Evolutionary conservation across 1,284 basidiomycete genomes (phyloP), one percentile per base, ranked within the genome.

Genomic region (Stereum hirsutum): DNA sequence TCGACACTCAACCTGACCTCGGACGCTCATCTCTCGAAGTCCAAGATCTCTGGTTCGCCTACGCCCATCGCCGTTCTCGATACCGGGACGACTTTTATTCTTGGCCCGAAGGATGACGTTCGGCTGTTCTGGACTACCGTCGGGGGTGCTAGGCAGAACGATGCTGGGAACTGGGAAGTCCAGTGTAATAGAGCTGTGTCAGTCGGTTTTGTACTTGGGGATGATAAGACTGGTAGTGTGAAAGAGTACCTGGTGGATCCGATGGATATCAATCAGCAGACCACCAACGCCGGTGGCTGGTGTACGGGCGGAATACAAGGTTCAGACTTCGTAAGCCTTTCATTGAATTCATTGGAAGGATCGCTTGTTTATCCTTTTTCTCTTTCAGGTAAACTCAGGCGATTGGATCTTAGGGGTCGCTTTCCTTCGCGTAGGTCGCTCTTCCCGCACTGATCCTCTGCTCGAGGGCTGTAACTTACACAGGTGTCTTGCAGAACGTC

Each of bases 361-460:
- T 20, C 15, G 15, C 7, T 15, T 17, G 20, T 41, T 10, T 17
- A 7, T 39, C 47, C 23, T 28, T 34, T 27, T 25, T 21, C 34
- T 39, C 30, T 46, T 31, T 14, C 48, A 78, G 69, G 70, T 80
- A 30, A 68, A 68, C 49, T 72, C 72, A n/a, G 74, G 72, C 4
- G 78, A 80, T 55, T 80, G 78, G 78, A 62, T 80, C 14, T 62
- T 78, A 17, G 76, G 76, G 12, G 74, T 74, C 46, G 63, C 68
- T 15, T 80, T 77, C 50, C 61, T 80, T 44, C 66, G 76, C 51
- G 75, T 73, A 48, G 44, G 67, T 61, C 14, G 25, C 23, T 37
- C 15, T 10, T 17, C 28, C n/a, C 23, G 24, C 20, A 23, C 25
- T 23, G 23, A 25, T 26, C 39, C 35, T 21, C 24, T 26, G 20